Percentiles rank a stretch among this genome's conserved stretches.
Evolutionary conservation across 2,329 filamentous ascomycete genomes (phyloP).

Genomic region (Coleophoma cylindrospora): DNA sequence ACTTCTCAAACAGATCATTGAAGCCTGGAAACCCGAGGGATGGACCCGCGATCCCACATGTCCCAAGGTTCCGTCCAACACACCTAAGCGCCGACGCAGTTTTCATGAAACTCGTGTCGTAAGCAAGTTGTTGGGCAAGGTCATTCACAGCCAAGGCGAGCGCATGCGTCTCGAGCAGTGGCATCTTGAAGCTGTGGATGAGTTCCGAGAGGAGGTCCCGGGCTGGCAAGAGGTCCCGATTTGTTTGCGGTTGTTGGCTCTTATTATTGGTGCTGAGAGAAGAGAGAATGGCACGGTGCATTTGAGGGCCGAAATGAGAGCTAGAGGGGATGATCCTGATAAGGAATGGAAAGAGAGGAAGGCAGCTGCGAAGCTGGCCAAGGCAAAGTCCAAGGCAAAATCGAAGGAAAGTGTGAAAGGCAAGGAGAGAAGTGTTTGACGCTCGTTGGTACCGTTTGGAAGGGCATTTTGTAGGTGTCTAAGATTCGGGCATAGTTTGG

Average conservation of each 20-base stretch:
- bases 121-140: constrained; percentile 22
- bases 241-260: constrained; percentile 24
- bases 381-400: not conserved
- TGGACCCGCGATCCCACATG: constrained; percentile 1
- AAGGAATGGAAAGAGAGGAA: not conserved
- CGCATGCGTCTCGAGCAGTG: constrained; percentile 24
- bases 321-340: not conserved
- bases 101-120: constrained; percentile 20
- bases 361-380: not conserved
- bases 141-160: constrained; percentile 12
- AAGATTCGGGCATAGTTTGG: too few relatives aligned
- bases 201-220: constrained; percentile 22
- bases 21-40: constrained; percentile 20
- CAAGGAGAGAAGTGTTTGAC: too few relatives aligned
- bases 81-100: not conserved
- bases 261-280: constrained; percentile 20
- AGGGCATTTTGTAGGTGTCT: too few relatives aligned
- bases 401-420: not conserved
- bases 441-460: too few relatives aligned
- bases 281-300: constrained; percentile 5
- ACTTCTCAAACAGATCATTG: constrained; percentile 21
- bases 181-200: constrained; percentile 28
- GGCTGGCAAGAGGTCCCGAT: constrained; percentile 27
- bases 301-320: constrained; percentile 1
- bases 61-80: not conserved